Conservation (phyloP, 805 yeast genomes). For the Wickerhamiella bombiphila region DNA sequence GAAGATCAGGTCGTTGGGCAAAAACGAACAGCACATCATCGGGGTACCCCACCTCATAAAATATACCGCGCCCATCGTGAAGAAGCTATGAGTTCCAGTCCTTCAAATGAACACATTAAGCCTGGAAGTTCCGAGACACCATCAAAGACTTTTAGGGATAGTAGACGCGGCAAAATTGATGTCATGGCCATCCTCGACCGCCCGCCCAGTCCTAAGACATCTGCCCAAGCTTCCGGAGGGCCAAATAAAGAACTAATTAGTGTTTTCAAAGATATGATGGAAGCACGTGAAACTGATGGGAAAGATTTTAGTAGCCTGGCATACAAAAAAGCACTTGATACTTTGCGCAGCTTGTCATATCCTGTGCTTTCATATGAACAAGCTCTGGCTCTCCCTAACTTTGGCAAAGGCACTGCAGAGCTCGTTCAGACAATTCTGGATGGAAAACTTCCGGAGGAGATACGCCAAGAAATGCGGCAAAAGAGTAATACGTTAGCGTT, state of each 20-base stretch:
- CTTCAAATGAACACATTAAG: background rate
- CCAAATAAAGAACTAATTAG: slow-evolving; percentile 23
- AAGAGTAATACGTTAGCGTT: slow-evolving; percentile 19
- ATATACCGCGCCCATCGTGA: slow-evolving; percentile 2
- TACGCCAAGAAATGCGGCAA: slow-evolving; percentile 16
- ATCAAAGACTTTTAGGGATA: background rate
- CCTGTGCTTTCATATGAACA: slow-evolving; percentile 27
- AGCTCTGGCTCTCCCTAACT: slow-evolving; percentile 28
- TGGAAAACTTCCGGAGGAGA: slow-evolving; percentile 15
- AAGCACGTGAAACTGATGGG: slow-evolving; percentile 23
- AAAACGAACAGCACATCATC: background rate
- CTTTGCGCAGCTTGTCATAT: slow-evolving; percentile 19
- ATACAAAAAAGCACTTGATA: slow-evolving; percentile 32
- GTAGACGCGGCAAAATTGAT: background rate
- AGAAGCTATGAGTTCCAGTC: background rate
- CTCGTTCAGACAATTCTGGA: slow-evolving; percentile 34
- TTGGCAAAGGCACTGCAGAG: slow-evolving; percentile 29
- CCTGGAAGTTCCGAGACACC: background rate
- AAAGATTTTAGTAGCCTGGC: slow-evolving; percentile 29
- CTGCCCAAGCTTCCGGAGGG: no score
- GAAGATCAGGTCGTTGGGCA: background rate
- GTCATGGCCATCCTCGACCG: background rate
- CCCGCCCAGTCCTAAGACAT: background rate
- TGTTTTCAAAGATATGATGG: slow-evolving; percentile 23
- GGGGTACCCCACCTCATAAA: background rate